phyloP scores from a whole-genome alignment of 345 rosid species.

The Camelina neglecta region DNA sequence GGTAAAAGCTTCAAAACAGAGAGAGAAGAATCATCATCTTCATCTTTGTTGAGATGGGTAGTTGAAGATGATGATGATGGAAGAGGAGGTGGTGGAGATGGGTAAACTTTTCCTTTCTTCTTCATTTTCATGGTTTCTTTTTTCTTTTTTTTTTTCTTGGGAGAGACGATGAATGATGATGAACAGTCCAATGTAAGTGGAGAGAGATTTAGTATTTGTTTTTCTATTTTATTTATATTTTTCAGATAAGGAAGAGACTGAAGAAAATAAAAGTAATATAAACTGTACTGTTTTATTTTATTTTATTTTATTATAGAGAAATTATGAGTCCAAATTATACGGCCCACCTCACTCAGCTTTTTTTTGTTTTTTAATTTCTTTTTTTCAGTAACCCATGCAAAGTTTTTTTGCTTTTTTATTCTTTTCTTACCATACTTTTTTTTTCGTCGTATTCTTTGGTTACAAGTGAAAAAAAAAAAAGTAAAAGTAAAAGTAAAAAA shows the following conservation, averaged over 20 bases:
- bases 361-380: not conserved
- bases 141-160: not conserved
- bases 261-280: not conserved
- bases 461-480: not conserved
- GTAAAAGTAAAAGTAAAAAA: not conserved
- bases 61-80: conserved; percentile 24
- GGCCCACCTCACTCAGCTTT: conserved; percentile 30
- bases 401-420: conserved; percentile 21
- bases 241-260: conserved; percentile 15
- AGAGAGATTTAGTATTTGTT: conserved; percentile 23
- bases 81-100: conserved; percentile 55
- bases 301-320: not conserved
- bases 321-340: conserved; percentile 29
- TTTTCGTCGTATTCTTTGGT: conserved; percentile 29
- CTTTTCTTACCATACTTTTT: not conserved
- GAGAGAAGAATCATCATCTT: conserved; percentile 58
- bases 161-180: conserved; percentile 28
- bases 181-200: conserved; percentile 38
- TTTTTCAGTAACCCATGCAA: conserved; percentile 2
- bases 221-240: not conserved
- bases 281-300: not conserved
- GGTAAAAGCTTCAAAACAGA: conserved; percentile 74
- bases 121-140: conserved; percentile 63
- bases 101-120: conserved; percentile 87
- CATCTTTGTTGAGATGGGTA: conserved; percentile 42